Evolutionary conservation across 129 eudicot genomes (phyloP).

Genomic region (Apium graveolens): DNA sequence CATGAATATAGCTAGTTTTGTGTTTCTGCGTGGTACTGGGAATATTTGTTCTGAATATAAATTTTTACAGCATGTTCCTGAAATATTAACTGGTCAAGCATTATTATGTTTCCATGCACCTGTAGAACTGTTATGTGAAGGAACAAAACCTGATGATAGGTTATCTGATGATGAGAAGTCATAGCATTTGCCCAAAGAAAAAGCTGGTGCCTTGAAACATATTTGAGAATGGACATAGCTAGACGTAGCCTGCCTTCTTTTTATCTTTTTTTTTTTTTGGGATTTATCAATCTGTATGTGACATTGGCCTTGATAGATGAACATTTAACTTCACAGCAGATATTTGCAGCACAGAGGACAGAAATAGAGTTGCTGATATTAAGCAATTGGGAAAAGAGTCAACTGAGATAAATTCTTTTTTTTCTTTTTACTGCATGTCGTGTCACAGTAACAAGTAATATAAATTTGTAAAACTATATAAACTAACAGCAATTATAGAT

Average conservation of each 20-base stretch:
- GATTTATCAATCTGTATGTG: background rate
- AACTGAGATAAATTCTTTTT: no score
- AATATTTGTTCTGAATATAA: background rate
- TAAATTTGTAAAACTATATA: no score
- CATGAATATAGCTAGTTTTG: background rate
- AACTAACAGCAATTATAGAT: no score
- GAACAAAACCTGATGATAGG: background rate
- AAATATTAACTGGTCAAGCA: background rate
- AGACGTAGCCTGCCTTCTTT: background rate
- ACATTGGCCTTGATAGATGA: background rate
- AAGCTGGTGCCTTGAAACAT: background rate
- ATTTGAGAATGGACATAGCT: background rate
- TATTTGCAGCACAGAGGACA: no score
- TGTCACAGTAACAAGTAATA: no score
- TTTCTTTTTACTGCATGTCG: no score
- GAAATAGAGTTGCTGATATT: no score
- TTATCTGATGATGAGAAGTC: background rate
- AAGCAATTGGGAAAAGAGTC: no score
- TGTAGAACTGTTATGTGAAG: background rate
- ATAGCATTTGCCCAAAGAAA: background rate
- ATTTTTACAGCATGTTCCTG: background rate
- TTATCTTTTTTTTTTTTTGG: no score
- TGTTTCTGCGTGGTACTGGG: background rate
- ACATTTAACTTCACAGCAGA: no score
- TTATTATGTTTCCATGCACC: background rate